These are phyloP conservation scores for Phytophthora pinifolia DNA, from an alignment of 352 stramenopile species.

Conservation along the genomic window DNA sequence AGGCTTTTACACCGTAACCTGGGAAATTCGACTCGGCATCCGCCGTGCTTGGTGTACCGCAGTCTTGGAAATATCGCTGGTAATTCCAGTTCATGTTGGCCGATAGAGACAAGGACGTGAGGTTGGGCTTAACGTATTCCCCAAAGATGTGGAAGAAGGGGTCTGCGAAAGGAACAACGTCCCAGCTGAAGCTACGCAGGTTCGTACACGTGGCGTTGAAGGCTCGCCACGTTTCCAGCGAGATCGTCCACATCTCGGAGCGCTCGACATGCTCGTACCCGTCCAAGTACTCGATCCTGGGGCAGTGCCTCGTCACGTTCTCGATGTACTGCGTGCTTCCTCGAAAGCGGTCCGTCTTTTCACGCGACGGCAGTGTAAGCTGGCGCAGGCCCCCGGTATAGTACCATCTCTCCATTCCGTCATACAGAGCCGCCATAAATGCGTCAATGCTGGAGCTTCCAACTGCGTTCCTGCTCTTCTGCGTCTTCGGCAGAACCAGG, in stretches of 20 bases:
- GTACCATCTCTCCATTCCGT: conserved; percentile 15
- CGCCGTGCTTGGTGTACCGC: no score
- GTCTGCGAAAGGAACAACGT: conserved; percentile 5
- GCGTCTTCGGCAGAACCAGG: conserved; percentile 25
- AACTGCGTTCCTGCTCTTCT: background rate
- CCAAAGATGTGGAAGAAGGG: conserved; percentile 10
- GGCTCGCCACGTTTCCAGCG: conserved; percentile 2
- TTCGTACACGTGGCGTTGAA: conserved; percentile 8
- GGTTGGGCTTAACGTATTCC: background rate
- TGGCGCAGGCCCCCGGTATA: conserved; percentile 2
- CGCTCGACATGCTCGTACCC: background rate
- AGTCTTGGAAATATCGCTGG: no score
- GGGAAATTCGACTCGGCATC: background rate
- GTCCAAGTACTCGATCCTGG: conserved; percentile 4
- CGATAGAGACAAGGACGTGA: background rate
- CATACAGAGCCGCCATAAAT: conserved; percentile 21
- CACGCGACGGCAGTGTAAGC: background rate
- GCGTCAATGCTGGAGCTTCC: conserved; percentile 2
- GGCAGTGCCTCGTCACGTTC: conserved; percentile 1
- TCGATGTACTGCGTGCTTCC: conserved; percentile 1
- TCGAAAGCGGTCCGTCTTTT: background rate
- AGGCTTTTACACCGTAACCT: background rate
- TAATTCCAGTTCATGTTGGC: no score
- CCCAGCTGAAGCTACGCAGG: background rate
- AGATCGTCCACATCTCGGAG: background rate